phyloP scores from a whole-genome alignment of 192 early-diverging fungal genomes.

The Coemansia sp. region DNA sequence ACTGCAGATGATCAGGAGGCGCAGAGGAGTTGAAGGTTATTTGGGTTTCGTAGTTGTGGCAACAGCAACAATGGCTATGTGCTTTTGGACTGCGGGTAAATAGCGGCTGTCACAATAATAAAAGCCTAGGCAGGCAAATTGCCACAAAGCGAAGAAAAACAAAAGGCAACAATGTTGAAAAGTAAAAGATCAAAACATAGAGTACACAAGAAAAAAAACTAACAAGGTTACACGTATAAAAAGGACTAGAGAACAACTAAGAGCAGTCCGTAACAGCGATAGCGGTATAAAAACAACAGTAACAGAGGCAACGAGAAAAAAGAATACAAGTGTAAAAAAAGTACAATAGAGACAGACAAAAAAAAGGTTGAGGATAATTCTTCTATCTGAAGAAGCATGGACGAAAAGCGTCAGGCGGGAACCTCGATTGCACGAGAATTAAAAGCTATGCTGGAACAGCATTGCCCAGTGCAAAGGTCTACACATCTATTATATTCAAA shows the following conservation, averaged over 20 bases:
- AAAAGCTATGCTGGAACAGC: neutral
- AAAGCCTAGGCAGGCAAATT: neutral
- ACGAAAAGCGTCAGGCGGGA: conserved; percentile 2
- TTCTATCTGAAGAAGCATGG: neutral
- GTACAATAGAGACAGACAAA: conserved; percentile 1
- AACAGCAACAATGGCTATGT: neutral
- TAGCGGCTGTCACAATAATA: neutral
- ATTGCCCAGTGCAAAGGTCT: neutral
- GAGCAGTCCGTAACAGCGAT: no score
- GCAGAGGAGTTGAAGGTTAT: neutral
- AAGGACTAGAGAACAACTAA: no score
- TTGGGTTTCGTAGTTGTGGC: neutral
- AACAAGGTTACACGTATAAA: neutral
- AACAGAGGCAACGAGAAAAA: neutral
- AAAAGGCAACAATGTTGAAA: neutral
- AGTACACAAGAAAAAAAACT: neutral
- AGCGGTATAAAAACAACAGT: no score
- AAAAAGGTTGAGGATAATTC: neutral
- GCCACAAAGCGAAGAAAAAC: neutral
- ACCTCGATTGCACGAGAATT: neutral
- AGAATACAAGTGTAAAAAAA: neutral
- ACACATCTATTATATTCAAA: no score
- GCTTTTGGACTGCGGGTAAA: neutral
- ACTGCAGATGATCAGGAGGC: neutral
- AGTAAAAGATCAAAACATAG: conserved; percentile 1